Evolutionary conservation across 495 filamentous ascomycete species (phyloP).

Genomic region (Penicillium egyptiacum): DNA sequence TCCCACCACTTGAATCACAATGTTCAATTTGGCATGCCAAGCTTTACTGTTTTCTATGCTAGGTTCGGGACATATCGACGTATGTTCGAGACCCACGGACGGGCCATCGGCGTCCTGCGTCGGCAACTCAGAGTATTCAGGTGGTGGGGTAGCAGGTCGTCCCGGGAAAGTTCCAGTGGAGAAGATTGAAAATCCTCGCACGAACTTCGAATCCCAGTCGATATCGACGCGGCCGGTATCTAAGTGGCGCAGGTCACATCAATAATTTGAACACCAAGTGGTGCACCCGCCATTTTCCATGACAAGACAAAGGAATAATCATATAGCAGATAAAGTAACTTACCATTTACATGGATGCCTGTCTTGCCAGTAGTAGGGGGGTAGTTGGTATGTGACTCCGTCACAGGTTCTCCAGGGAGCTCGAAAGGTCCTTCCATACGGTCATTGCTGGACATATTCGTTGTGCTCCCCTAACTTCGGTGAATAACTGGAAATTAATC

Average conservation of each 20-base stretch:
- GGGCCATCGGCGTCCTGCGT: not conserved
- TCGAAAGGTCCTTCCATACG: too few relatives aligned
- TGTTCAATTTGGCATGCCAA: not conserved
- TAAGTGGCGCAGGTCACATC: not conserved
- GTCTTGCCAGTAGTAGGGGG: too few relatives aligned
- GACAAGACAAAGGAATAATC: too few relatives aligned
- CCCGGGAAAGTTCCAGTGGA: not conserved
- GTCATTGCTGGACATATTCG: too few relatives aligned
- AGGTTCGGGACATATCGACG: not conserved
- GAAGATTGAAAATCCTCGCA: not conserved
- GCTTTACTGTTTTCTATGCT: not conserved
- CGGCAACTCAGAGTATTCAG: not conserved
- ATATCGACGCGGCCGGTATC: not conserved
- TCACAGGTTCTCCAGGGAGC: too few relatives aligned
- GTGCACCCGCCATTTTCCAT: too few relatives aligned
- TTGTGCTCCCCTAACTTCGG: too few relatives aligned
- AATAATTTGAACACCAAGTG: not conserved
- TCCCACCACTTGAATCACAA: too few relatives aligned
- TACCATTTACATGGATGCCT: too few relatives aligned
- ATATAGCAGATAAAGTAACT: too few relatives aligned
- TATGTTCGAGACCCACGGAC: not conserved
- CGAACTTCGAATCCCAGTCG: not conserved
- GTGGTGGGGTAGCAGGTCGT: not conserved
- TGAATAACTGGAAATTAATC: too few relatives aligned
- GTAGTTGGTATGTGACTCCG: too few relatives aligned